Evolutionary conservation across 352 stramenopile species (phyloP).

Genomic region (Phytopythium helicoides): DNA sequence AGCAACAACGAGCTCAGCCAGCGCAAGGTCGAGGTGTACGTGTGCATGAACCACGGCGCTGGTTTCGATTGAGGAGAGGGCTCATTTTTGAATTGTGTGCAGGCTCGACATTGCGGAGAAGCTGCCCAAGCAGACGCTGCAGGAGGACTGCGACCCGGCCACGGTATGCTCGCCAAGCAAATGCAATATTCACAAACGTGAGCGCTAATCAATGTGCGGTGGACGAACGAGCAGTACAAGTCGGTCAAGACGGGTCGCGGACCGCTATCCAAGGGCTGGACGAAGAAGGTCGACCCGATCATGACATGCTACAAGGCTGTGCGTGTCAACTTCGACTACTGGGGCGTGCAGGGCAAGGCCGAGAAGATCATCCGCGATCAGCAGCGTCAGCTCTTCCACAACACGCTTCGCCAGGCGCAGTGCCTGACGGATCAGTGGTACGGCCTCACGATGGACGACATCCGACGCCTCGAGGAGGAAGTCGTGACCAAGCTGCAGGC

Average conservation of each 20-base stretch:
- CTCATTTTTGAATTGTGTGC: too few relatives aligned
- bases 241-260: constrained; percentile 72
- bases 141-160: constrained; percentile 62
- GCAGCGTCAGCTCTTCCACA: constrained; percentile 82
- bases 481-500: constrained; percentile 74
- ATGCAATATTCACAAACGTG: neutral
- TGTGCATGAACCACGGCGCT: too few relatives aligned
- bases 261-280: constrained; percentile 62
- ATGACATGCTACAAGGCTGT: constrained; percentile 90
- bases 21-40: constrained; percentile 75
- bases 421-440: constrained; percentile 83
- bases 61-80: too few relatives aligned
- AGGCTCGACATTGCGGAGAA: constrained; percentile 80
- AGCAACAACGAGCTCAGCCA: constrained; percentile 67
- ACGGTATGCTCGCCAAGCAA: constrained; percentile 25
- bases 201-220: too few relatives aligned
- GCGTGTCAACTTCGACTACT: constrained; percentile 89
- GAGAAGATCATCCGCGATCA: constrained; percentile 84
- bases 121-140: constrained; percentile 71
- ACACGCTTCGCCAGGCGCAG: constrained; percentile 59
- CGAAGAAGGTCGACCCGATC: constrained; percentile 63
- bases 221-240: constrained; percentile 38
- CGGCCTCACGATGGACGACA: constrained; percentile 82
- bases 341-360: constrained; percentile 78
- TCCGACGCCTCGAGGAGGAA: constrained; percentile 72